Base-by-base conservation (phyloP, 2,329 filamentous ascomycete genomes). In the Tolypocladium paradoxum region DNA sequence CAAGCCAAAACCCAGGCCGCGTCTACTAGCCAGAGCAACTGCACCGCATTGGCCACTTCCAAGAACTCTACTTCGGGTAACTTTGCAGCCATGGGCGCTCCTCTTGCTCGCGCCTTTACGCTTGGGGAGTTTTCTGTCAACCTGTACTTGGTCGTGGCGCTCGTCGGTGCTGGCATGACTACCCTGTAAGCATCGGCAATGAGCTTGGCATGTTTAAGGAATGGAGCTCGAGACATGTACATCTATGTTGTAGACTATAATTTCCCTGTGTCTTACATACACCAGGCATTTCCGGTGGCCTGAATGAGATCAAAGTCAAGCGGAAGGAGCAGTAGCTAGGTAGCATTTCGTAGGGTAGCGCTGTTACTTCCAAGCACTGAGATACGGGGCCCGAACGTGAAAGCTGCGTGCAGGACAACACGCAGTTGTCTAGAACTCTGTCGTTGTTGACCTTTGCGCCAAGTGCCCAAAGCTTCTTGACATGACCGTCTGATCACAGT, bases 1-100 rank as follows among this genome's bases (percentile, higher is more conserved):
- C 73, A 82, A 61, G 88, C 85, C 49, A 73, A 74, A 55, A 74
- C 77, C 52, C 77, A 78, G 68, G 66, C 74, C 54, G 67, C 75
- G n/a, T n/a, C n/a, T 45, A 63, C 34, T 9, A 49, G 31, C 22
- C 16, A 27, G 31, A 6, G 14, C 12, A 49, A 49, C 48, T 49
- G 48, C 48, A 5, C 22, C 4, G 6, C 34, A 3, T 36, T 22
- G 33, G 22, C 45, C 7, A 18, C 43, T 14, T 20, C 43, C 27
- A 47, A 47, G 43, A 47, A 47, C 20, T 33, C 43, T 20, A 20
- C 43, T 2, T 33, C 43, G 18, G 18, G 33, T 5, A 33, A 20
- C 43, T 47, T 47, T 47, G 43, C 27, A 0, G 43, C 20, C 27
- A 33, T 8, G 18, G 43, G 43, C 14, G 24, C 43, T 20, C 43